phyloP scores from a whole-genome alignment of 2,329 filamentous ascomycete genomes.

The Metarhizium sp. region DNA sequence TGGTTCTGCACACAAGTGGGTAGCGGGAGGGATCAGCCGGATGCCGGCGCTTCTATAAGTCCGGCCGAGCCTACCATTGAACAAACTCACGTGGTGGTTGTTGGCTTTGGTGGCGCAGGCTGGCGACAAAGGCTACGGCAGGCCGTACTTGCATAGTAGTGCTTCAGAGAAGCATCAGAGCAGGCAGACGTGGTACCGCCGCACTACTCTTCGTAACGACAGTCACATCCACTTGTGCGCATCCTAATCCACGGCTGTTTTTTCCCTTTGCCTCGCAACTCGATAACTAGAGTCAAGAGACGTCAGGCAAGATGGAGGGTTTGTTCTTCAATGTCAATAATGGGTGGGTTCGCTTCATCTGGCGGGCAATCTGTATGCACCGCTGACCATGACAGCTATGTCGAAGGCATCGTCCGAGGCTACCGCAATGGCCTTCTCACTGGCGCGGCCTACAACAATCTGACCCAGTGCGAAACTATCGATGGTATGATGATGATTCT shows the following conservation, averaged over 20 bases:
- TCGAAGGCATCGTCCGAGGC: conserved; percentile 94
- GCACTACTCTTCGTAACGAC: neutral
- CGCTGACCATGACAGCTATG: conserved; percentile 55
- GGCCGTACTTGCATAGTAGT: neutral
- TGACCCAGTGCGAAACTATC: conserved; percentile 95
- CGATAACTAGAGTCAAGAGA: neutral
- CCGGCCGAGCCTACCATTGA: conserved; percentile 10
- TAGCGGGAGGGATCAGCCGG: conserved; percentile 15
- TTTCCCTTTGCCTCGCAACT: neutral
- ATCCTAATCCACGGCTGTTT: neutral
- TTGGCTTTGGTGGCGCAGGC: neutral
- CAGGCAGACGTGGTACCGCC: neutral
- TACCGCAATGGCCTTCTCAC: conserved; percentile 93
- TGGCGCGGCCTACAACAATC: conserved; percentile 82
- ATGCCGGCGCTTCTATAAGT: conserved; percentile 15
- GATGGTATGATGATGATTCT: conserved; percentile 51
- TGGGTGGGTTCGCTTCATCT: conserved; percentile 47
- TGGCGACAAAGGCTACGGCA: neutral
- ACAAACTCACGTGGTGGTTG: conserved; percentile 12
- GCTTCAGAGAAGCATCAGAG: neutral
- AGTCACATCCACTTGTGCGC: neutral
- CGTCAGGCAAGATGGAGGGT: conserved; percentile 60
- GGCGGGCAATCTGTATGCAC: conserved; percentile 11
- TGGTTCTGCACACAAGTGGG: conserved; percentile 9
- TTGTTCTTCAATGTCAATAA: conserved; percentile 92